These are phyloP conservation scores for Pilobolus umbonatus DNA, from an alignment of 192 early-diverging fungal species.

Conservation along the genomic window DNA sequence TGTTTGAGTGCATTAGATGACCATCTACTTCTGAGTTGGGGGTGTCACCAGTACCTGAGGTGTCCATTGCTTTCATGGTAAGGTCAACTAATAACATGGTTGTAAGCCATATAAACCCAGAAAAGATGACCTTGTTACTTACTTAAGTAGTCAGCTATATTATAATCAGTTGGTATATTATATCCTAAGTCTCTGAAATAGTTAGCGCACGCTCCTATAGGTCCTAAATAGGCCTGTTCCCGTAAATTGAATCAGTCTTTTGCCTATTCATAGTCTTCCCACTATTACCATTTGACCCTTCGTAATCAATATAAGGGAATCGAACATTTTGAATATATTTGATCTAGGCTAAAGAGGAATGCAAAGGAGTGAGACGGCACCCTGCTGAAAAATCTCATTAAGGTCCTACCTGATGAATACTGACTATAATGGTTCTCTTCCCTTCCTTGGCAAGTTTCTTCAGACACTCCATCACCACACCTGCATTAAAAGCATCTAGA, in stretches of 20 bases:
- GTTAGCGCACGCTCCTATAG: slow-evolving; percentile 45
- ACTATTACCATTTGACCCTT: slow-evolving; percentile 54
- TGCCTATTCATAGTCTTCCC: background rate
- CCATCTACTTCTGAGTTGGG: slow-evolving; percentile 7
- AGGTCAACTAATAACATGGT: slow-evolving; percentile 23
- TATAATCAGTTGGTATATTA: slow-evolving; percentile 67
- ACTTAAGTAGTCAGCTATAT: slow-evolving; percentile 70
- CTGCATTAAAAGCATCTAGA: slow-evolving; percentile 75
- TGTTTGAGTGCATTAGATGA: slow-evolving; percentile 9
- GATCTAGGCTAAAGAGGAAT: slow-evolving; percentile 35
- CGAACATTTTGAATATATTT: slow-evolving; percentile 54
- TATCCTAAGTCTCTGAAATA: slow-evolving; percentile 69
- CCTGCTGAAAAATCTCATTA: background rate
- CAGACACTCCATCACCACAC: slow-evolving; percentile 76
- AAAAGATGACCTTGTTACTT: slow-evolving; percentile 16
- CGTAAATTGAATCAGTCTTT: background rate
- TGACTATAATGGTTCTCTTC: slow-evolving; percentile 67
- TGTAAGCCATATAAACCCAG: slow-evolving; percentile 24
- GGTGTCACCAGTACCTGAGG: slow-evolving; percentile 15
- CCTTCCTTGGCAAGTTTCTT: slow-evolving; percentile 57
- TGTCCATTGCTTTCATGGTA: slow-evolving; percentile 31
- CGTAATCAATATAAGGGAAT: slow-evolving; percentile 58
- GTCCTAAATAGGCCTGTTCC: slow-evolving; percentile 62
- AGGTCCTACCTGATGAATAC: slow-evolving; percentile 68
- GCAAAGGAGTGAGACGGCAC: background rate